Percentiles rank a stretch among this genome's conserved stretches.
Conservation (phyloP, 169 alveolate genomes). For the Plasmodium vinckei region DNA sequence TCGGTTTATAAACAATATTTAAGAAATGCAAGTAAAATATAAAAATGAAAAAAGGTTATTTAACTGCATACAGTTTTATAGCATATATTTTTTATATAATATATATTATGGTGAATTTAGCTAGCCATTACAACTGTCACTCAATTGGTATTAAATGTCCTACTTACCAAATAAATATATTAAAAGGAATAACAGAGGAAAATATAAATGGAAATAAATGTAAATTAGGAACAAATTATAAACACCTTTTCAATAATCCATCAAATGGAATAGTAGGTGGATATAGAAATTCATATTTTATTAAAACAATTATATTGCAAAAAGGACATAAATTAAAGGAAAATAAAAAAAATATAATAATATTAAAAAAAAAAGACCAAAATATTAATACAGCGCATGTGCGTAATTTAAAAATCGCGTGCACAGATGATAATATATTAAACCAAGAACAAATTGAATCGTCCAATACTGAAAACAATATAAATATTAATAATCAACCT, state of each 20-base stretch:
- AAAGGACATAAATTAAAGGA: neutral
- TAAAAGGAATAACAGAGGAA: neutral
- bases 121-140: neutral
- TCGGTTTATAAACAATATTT: too few relatives aligned
- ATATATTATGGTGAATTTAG: neutral
- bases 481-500: too few relatives aligned
- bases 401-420: neutral
- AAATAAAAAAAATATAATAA: neutral
- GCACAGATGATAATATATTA: neutral
- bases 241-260: neutral
- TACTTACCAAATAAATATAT: neutral
- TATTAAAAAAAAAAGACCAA: neutral
- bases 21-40: too few relatives aligned
- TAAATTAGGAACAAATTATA: neutral
- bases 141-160: neutral
- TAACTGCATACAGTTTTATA: neutral
- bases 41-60: too few relatives aligned
- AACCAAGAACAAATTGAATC: neutral
- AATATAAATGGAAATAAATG: neutral
- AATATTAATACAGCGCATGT: neutral
- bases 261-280: neutral
- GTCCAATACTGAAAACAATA: neutral
- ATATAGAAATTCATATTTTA: neutral
- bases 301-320: neutral
- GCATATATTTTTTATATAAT: neutral